Evolutionary conservation across 805 yeast species (phyloP), one percentile per base, ranked within the genome.

Genomic region (Cyberlindnera mycetangii): DNA sequence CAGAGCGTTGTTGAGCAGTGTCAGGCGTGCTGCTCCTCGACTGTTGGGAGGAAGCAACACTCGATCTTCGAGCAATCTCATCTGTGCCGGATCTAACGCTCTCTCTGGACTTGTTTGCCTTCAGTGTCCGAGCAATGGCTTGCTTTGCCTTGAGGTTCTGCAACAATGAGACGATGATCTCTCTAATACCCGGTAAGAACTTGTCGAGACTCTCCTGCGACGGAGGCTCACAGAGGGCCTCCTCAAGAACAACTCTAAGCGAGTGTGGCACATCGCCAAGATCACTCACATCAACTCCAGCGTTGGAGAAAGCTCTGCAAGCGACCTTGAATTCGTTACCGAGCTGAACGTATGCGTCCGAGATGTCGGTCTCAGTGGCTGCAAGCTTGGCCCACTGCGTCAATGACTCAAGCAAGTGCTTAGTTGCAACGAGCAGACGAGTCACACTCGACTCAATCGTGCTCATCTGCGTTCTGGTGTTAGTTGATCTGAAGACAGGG

Each of bases 271-370:
- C 96, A 58, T 92, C 96, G 1, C 96, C 93, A 21, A 93, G 68
- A 60, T 89, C 96, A 11, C 82, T 70, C 8, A 85, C 83, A 52
- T 85, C 90, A 5, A 93, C 80, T 0, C 95, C 95, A 3, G 88
- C 83, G 44, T 74, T 74, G 5, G 81, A 68, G 61, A 92, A 90
- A 3, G 95, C 86, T 48, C 88, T 75, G 18, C 90, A 81, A 1
- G 95, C 87, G 3, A 86, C 79, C 54, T 92, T 82, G 71, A 89
- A 93, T 64, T 92, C 97, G 59, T 90, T 93, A 0, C 99, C 99
- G 22, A 93, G 74, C 52, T 80, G 83, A 14, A 93, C 99, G 62
- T 89, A 93, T 3, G 89, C 85, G 56, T 89, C 88, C 2, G 96
- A 88, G 3, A 93, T 97, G 50, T 79, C 87, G 44, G 78, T 78